Conservation (phyloP, 805 yeast genomes). For the Lachancea mirantina region DNA sequence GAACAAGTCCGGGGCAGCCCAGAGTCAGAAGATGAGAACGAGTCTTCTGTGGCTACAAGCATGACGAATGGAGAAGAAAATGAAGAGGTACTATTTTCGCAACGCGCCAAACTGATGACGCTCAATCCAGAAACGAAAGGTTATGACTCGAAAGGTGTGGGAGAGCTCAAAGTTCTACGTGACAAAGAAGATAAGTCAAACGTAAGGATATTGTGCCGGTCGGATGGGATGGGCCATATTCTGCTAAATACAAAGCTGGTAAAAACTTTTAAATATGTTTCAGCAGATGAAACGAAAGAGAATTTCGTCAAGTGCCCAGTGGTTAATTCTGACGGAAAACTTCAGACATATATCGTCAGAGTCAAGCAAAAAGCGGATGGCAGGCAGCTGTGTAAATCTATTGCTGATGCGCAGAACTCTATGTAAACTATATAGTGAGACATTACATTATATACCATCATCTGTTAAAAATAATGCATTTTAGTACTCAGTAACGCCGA, state of each 20-base stretch:
- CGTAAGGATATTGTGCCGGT: constrained; percentile 67
- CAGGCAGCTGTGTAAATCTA: constrained; percentile 26
- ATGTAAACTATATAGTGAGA: constrained; percentile 17
- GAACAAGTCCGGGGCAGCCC: constrained; percentile 37
- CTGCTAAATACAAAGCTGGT: constrained; percentile 60
- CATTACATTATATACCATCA: not conserved
- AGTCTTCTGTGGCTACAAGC: constrained; percentile 39
- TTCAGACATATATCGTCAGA: constrained; percentile 62
- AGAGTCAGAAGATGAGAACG: constrained; percentile 39
- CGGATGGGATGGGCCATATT: constrained; percentile 82
- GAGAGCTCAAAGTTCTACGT: constrained; percentile 68
- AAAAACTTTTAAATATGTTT: constrained; percentile 50
- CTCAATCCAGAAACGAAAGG: constrained; percentile 44
- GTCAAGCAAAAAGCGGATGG: constrained; percentile 50
- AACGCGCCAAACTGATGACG: constrained; percentile 65
- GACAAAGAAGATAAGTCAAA: constrained; percentile 49
- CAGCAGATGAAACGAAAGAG: constrained; percentile 50
- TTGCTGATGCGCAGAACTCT: constrained; percentile 27
- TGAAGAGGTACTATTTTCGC: constrained; percentile 56
- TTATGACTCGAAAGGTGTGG: constrained; percentile 67
- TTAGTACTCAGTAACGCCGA: constrained; percentile 12
- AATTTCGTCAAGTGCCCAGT: constrained; percentile 61
- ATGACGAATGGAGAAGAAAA: constrained; percentile 78
- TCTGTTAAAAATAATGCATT: constrained; percentile 2
- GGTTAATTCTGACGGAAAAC: constrained; percentile 45